Percentiles rank a stretch among this genome's conserved stretches.
These are phyloP conservation scores for Apiotrichum gamsii DNA, from an alignment of 1,284 basidiomycete species.

Conservation along the genomic window DNA sequence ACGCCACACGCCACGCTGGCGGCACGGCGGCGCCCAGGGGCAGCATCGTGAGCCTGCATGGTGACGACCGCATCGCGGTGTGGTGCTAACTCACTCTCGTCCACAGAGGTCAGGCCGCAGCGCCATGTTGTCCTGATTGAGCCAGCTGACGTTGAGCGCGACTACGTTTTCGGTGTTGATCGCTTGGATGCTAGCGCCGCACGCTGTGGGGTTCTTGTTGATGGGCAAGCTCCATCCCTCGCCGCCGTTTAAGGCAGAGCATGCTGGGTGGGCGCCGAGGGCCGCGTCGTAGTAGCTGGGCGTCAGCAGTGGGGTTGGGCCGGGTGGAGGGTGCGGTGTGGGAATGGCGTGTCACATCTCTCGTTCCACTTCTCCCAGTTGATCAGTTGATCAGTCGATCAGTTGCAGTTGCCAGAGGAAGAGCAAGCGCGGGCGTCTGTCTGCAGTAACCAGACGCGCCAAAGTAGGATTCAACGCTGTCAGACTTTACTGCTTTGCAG, in stretches of 20 bases:
- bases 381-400: no score
- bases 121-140: constrained; percentile 3
- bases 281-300: constrained; percentile 18
- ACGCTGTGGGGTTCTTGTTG: constrained; percentile 7
- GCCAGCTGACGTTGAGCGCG: constrained; percentile 16
- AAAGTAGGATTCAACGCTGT: no score
- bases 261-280: not conserved
- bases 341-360: not conserved
- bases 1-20: not conserved
- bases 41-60: no score
- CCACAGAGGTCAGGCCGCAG: constrained; percentile 10
- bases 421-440: not conserved
- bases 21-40: no score
- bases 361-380: not conserved
- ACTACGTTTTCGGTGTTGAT: constrained; percentile 10
- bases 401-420: not conserved
- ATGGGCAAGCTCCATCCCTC: constrained; percentile 7
- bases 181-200: constrained; percentile 7
- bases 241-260: constrained; percentile 4
- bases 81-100: constrained; percentile 9
- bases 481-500: no score
- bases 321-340: not conserved
- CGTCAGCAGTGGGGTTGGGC: not conserved
- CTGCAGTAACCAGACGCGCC: no score
- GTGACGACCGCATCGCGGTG: not conserved